Percentiles rank a stretch among this genome's conserved stretches.
Conservation (phyloP, 768 basidiomycete species). For the Boletellus ananas region DNA sequence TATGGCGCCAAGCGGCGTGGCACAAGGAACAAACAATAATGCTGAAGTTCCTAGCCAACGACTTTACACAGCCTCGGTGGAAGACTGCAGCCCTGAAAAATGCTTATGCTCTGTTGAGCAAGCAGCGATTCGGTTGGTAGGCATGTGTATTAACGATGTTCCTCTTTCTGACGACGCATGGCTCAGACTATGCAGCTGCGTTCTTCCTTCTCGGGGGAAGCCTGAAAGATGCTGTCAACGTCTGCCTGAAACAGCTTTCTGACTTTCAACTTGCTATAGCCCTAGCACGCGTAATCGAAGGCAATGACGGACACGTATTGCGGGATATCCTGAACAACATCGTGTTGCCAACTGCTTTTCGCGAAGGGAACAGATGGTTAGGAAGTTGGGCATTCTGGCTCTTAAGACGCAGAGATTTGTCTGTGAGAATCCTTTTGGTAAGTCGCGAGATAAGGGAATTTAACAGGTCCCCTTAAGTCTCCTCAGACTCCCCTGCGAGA, state of each 20-base stretch:
- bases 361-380: slow-evolving; percentile 87
- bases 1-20: slow-evolving; percentile 95
- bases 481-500: slow-evolving; percentile 72
- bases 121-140: slow-evolving; percentile 82
- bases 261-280: slow-evolving; percentile 92
- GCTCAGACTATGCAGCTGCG: slow-evolving; percentile 93
- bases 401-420: slow-evolving; percentile 79
- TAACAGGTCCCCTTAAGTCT: background rate
- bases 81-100: slow-evolving; percentile 93
- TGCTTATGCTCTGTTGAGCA: slow-evolving; percentile 86
- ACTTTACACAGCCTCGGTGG: slow-evolving; percentile 84
- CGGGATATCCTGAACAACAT: slow-evolving; percentile 64
- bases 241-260: slow-evolving; percentile 80
- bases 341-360: slow-evolving; percentile 82
- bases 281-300: slow-evolving; percentile 79
- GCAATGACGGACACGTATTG: slow-evolving; percentile 77
- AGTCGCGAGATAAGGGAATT: slow-evolving; percentile 25
- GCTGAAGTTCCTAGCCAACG: slow-evolving; percentile 90
- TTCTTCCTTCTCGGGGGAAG: slow-evolving; percentile 93
- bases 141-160: background rate
- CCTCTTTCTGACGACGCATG: slow-evolving; percentile 2
- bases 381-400: slow-evolving; percentile 97
- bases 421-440: slow-evolving; percentile 88
- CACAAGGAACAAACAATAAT: slow-evolving; percentile 86
- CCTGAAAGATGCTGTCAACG: slow-evolving; percentile 86